Base-by-base conservation (phyloP, 108 stramenopile genomes). In the Cyclotella cryptica region DNA sequence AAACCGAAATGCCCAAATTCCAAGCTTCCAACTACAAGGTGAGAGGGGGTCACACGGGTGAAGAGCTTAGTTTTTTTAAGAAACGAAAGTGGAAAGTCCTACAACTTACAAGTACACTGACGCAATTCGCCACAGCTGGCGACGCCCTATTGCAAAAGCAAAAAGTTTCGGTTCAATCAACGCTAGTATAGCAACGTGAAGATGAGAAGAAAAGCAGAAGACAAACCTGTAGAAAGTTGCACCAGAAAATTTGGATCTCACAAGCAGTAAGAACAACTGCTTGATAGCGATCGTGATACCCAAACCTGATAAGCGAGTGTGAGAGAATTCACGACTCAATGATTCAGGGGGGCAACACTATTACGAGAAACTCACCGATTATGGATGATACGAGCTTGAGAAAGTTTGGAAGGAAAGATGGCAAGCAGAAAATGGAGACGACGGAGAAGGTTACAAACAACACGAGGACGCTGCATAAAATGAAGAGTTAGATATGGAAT, bases 1-100 rank as follows among this genome's bases (percentile, higher is more conserved):
- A 43, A 29, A 74, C 69, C 9, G 66, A 74, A 49, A 89, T 68
- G 27, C 67, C 76, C 49, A 69, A 39, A 19, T 69, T 77, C 59
- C 68, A 68, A 22, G 58, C 29, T 41, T 77, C 76, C 57, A 77
- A 47, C 47, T 67, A 10, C 10, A 67, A 49, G 18, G 40, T 14
- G 41, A 39, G 35, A 21, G 28, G 3, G 40, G 24, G 40, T 14
- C 35, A 6, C 28, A 24, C 5, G 45, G 18, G 22, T 46, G 21
- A 21, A 5, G 24, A 24, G 21, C 24, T 7, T 26, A 18, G 14
- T 4, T 17, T 1, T 5, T 15, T 17, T 1, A 26, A 14, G 1
- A 21, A 28, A 27, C 44, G 22, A 67, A 13, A 24, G 7, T 27
- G 14, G 2, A 35, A 35, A 35, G 2, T 27, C 66, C 1, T 3